Evolutionary conservation across 2,329 filamentous ascomycete genomes (phyloP), one percentile per base, ranked within the genome.

Genomic region (Thelonectria rubi): DNA sequence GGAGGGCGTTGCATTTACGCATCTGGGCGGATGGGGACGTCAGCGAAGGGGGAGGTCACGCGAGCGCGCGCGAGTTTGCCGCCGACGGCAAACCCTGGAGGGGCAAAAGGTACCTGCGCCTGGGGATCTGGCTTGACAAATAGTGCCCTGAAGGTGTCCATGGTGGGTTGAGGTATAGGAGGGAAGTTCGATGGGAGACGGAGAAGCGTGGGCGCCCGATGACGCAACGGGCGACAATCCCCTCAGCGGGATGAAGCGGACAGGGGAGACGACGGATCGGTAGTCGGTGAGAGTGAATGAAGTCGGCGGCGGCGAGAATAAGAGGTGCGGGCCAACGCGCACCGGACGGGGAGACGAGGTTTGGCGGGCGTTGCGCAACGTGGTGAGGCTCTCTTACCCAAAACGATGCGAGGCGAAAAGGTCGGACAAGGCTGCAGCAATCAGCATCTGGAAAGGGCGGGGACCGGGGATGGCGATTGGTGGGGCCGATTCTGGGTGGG

Each of bases 121-220:
- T 96, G 91, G 46, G 95, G 95, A 75, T 97, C 94, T 39, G 95
- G 94, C 79, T 93, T 94, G 78, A 89, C 93, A 80, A 98, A 94
- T 73, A 97, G 88, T 61, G 90, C 84, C 77, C 88, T 92, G 75
- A 98, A 84, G 45, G 91, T 86, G 82, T 98, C 93, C 95, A 98
- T 98, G 73, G 70, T 78, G 74, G 55, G 66, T 15, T 45, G 55
- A 52, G 60, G 32, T n/a, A 53, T 53, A 18, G 43, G 48, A 45
- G 54, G 34, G 40, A 51, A 48, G 57, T 12, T 39, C 49, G 43
- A 37, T 3, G 32, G 34, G 49, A 42, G 45, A 54, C 43, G 62
- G 55, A 43, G 56, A 39, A 24, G 30, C 32, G 56, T 55, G 60
- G 64, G 39, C 61, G 43, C 24, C 17, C 68, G 58, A 72, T 72